Conservation (phyloP, 202 grass and related monocot genomes). For the Zizania palustris region DNA sequence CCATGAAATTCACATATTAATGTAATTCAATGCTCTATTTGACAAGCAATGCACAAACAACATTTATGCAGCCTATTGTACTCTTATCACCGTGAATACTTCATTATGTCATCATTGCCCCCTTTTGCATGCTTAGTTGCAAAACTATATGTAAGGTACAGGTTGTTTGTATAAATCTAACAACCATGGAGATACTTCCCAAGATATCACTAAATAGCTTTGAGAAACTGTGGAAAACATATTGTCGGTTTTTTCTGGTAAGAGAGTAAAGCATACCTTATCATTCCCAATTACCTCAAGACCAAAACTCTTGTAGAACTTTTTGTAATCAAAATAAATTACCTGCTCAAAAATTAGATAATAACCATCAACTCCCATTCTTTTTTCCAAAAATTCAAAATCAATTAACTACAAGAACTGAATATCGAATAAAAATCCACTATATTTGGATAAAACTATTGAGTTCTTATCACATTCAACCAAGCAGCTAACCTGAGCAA, state of each 20-base stretch:
- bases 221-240: neutral
- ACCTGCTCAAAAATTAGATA: conserved; percentile 60
- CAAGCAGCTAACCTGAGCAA: conserved; percentile 70
- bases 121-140: neutral
- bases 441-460: neutral
- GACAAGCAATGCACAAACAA: neutral
- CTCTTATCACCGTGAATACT: neutral
- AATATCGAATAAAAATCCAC: neutral
- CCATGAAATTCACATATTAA: neutral
- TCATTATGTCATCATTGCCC: neutral
- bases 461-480: conserved; percentile 15
- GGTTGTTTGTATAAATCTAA: neutral
- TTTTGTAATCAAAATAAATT: conserved; percentile 83
- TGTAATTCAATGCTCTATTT: neutral
- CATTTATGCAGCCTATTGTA: neutral
- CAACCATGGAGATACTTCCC: neutral
- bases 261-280: conserved; percentile 47
- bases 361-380: conserved; percentile 22
- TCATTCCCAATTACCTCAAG: conserved; percentile 29
- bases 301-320: conserved; percentile 50
- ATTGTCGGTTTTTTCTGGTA: no score
- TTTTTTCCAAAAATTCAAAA: neutral
- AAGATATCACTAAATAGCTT: neutral
- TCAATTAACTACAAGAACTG: neutral
- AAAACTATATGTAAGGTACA: neutral